Conservation (phyloP, 2,329 filamentous ascomycete genomes). For the Botrytis deweyae region DNA sequence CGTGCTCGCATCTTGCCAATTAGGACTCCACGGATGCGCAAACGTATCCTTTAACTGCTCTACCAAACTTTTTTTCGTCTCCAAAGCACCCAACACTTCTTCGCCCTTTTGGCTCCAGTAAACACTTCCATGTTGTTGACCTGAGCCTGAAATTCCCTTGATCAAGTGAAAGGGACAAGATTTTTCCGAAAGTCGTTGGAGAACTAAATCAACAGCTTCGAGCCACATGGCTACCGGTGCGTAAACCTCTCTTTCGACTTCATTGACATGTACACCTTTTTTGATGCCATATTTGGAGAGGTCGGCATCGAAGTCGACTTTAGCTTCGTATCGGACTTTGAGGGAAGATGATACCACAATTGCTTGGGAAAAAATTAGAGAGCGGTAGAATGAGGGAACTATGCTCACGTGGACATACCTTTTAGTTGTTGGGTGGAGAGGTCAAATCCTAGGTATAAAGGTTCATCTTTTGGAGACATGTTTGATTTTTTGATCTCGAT, state of each 20-base stretch:
- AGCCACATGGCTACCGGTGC: slow-evolving; percentile 94
- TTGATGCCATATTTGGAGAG: slow-evolving; percentile 73
- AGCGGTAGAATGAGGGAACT: slow-evolving; percentile 13
- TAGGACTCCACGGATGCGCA: slow-evolving; percentile 83
- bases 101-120: slow-evolving; percentile 81
- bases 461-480: slow-evolving; percentile 47
- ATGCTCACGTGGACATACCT: slow-evolving; percentile 50
- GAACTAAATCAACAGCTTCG: slow-evolving; percentile 84
- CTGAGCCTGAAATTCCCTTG: slow-evolving; percentile 82
- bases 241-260: slow-evolving; percentile 82
- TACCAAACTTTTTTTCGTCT: slow-evolving; percentile 60
- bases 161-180: slow-evolving; percentile 73
- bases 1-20: slow-evolving; percentile 98
- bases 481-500: slow-evolving; percentile 23
- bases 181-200: slow-evolving; percentile 67
- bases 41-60: slow-evolving; percentile 71
- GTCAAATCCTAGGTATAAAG: slow-evolving; percentile 89
- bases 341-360: slow-evolving; percentile 83
- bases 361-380: slow-evolving; percentile 48
- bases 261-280: slow-evolving; percentile 85
- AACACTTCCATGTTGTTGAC: slow-evolving; percentile 97
- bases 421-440: slow-evolving; percentile 97
- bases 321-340: slow-evolving; percentile 77
- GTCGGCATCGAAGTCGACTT: slow-evolving; percentile 93
- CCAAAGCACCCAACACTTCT: slow-evolving; percentile 58